These are phyloP conservation scores for Wickerhamiella alocasiicola DNA, from an alignment of 805 yeast species.

Conservation along the genomic window DNA sequence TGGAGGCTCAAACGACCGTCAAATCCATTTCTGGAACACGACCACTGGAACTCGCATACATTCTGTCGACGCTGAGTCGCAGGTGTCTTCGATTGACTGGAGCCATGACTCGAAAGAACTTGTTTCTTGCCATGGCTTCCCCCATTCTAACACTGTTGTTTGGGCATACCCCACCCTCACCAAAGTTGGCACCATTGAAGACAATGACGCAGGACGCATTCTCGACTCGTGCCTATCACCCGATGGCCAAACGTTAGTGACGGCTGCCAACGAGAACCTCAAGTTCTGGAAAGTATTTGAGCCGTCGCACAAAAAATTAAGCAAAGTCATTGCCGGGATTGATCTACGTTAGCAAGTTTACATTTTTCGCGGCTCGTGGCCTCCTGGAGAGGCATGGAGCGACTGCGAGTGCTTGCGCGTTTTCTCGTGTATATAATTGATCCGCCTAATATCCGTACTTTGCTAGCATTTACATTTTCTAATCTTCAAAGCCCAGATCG, in stretches of 20 bases:
- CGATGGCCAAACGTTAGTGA: conserved; percentile 79
- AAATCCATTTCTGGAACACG: conserved; percentile 91
- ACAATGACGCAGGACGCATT: conserved; percentile 86
- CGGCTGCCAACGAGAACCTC: conserved; percentile 92
- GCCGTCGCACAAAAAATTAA: conserved; percentile 12
- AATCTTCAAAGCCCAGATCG: too few species aligned
- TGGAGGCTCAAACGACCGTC: conserved; percentile 85
- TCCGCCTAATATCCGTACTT: too few species aligned
- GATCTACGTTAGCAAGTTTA: background rate
- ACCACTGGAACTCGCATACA: conserved; percentile 78
- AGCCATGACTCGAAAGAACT: conserved; percentile 52
- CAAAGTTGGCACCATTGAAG: conserved; percentile 80
- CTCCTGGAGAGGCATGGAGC: too few species aligned
- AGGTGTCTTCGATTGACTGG: conserved; percentile 90
- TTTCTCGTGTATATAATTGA: too few species aligned
- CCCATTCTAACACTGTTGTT: conserved; percentile 68
- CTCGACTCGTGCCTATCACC: conserved; percentile 76
- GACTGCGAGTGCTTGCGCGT: too few species aligned
- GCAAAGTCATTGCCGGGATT: background rate
- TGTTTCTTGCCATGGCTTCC: conserved; percentile 89
- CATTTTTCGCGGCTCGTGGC: too few species aligned
- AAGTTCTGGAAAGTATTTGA: conserved; percentile 92
- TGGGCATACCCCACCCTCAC: conserved; percentile 79
- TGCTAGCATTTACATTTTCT: too few species aligned
- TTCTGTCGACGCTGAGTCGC: conserved; percentile 83